These are phyloP conservation scores for Cordyceps sp. DNA, from an alignment of 2,329 filamentous ascomycete species.

Conservation along the genomic window DNA sequence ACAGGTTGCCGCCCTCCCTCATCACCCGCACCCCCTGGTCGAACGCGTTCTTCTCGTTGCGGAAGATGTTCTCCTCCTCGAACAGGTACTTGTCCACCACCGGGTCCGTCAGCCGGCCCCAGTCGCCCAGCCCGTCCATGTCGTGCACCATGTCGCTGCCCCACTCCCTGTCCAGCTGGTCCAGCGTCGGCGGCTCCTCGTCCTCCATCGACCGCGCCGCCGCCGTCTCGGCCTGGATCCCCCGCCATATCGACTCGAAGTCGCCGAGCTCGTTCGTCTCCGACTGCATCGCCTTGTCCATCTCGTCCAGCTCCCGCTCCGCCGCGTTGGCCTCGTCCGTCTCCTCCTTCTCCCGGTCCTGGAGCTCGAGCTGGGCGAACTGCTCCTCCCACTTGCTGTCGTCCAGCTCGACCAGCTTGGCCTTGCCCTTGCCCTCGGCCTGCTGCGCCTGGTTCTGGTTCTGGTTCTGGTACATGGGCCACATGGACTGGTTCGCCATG, in stretches of 20 bases:
- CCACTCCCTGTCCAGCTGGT: constrained; percentile 60
- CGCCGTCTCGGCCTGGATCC: constrained; percentile 62
- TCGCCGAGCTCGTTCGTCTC: constrained; percentile 66
- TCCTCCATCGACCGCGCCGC: constrained; percentile 56
- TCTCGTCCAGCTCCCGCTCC: constrained; percentile 72
- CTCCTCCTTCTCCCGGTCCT: constrained; percentile 31
- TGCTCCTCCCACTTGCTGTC: constrained; percentile 93
- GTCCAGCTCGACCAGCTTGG: constrained; percentile 85
- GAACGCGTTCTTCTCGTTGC: constrained; percentile 67
- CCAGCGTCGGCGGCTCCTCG: constrained; percentile 35
- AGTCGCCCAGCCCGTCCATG: constrained; percentile 50
- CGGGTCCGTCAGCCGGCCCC: constrained; percentile 53
- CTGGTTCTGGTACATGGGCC: constrained; percentile 26
- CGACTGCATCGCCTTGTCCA: constrained; percentile 53
- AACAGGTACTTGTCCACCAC: constrained; percentile 83
- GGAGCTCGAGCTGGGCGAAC: constrained; percentile 72
- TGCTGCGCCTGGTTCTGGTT: constrained; percentile 28
- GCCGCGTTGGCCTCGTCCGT: constrained; percentile 51
- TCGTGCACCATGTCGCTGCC: constrained; percentile 41
- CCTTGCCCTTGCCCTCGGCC: constrained; percentile 57
- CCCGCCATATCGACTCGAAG: constrained; percentile 80
- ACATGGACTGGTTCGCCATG: constrained; percentile 29
- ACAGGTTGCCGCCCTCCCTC: constrained; percentile 84
- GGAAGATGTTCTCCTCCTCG: constrained; percentile 85
- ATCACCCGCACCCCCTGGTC: constrained; percentile 89